Conservation (phyloP, 495 filamentous ascomycete genomes). For the Penicillium bialowiezense region DNA sequence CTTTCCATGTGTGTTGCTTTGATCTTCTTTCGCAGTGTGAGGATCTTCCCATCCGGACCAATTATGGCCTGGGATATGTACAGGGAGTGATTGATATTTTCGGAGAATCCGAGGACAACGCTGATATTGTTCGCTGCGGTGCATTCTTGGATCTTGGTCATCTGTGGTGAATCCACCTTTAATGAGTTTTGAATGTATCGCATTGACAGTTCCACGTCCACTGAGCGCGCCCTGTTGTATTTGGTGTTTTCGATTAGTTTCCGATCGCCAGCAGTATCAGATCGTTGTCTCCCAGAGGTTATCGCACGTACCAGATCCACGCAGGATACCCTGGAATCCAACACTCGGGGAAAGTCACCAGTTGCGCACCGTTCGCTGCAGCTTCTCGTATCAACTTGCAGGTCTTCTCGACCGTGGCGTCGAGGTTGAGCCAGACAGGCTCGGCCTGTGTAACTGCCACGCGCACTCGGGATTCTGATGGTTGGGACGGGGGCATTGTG, state of each 20-base stretch:
- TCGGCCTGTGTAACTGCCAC: slow-evolving; percentile 21
- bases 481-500: too few relatives aligned
- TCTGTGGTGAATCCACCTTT: slow-evolving; percentile 25
- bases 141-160: slow-evolving; percentile 23
- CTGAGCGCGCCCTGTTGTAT: background rate
- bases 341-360: slow-evolving; percentile 36
- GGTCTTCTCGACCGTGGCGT: slow-evolving; percentile 27
- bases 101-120: slow-evolving; percentile 48
- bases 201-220: background rate
- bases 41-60: slow-evolving; percentile 38
- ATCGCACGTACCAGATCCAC: slow-evolving; percentile 11
- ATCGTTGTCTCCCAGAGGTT: too few relatives aligned
- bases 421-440: slow-evolving; percentile 29
- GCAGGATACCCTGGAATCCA: slow-evolving; percentile 41
- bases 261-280: too few relatives aligned
- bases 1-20: slow-evolving; percentile 60
- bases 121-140: slow-evolving; percentile 21
- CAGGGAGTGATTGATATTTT: slow-evolving; percentile 39
- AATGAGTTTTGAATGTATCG: slow-evolving; percentile 31
- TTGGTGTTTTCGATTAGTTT: too few relatives aligned
- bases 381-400: slow-evolving; percentile 27
- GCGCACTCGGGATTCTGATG: slow-evolving; percentile 7
- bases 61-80: slow-evolving; percentile 55
- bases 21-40: slow-evolving; percentile 51
- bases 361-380: slow-evolving; percentile 20